Conservation (phyloP, 2,329 filamentous ascomycete species). For the Purpureocillium lavendulum region DNA sequence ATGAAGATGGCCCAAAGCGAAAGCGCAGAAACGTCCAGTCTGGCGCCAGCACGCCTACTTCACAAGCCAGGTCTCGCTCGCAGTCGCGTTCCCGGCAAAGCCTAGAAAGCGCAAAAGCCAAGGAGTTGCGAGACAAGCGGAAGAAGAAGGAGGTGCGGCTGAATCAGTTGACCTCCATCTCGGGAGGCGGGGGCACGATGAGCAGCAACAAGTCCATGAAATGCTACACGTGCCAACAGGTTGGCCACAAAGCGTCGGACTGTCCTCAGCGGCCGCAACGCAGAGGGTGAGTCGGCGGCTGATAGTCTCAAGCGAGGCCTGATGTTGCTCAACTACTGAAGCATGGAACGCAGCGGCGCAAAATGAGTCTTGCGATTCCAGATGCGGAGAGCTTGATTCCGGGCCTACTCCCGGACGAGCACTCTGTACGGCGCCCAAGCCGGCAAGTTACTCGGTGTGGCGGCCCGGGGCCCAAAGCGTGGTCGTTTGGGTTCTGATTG, state of each 20-base stretch:
- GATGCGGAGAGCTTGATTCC: too few relatives aligned
- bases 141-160: slow-evolving; percentile 61
- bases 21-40: slow-evolving; percentile 18
- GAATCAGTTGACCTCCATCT: slow-evolving; percentile 55
- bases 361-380: too few relatives aligned
- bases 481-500: too few relatives aligned
- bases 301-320: too few relatives aligned
- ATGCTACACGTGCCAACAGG: slow-evolving; percentile 54
- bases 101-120: slow-evolving; percentile 21
- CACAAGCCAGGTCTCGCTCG: slow-evolving; percentile 21
- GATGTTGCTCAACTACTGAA: too few relatives aligned
- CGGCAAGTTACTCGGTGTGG: too few relatives aligned
- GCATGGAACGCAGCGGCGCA: too few relatives aligned
- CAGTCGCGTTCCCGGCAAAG: slow-evolving; percentile 19
- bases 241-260: slow-evolving; percentile 49
- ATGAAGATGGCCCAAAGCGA: slow-evolving; percentile 13
- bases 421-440: too few relatives aligned
- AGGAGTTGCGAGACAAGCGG: slow-evolving; percentile 48
- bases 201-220: slow-evolving; percentile 20
- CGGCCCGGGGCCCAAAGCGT: too few relatives aligned
- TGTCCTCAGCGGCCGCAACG: slow-evolving; percentile 33
- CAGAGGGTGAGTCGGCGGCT: slow-evolving; percentile 3
- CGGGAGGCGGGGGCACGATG: slow-evolving; percentile 21
- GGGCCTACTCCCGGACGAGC: too few relatives aligned
- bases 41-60: slow-evolving; percentile 10